These are phyloP conservation scores for Tylopilus rubrobrunneus DNA, from an alignment of 768 basidiomycete genomes.

Conservation along the genomic window DNA sequence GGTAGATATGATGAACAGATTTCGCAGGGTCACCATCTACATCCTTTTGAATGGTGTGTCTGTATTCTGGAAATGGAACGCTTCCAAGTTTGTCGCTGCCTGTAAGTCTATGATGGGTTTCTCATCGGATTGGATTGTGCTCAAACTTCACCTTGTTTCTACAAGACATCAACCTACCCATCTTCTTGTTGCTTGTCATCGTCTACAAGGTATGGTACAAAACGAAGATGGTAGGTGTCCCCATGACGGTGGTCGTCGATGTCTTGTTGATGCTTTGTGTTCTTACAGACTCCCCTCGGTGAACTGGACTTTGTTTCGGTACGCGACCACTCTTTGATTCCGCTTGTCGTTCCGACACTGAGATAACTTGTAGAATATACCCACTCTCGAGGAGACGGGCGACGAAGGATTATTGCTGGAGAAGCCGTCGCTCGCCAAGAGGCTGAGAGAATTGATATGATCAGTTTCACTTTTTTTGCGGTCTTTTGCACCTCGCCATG, in stretches of 20 bases:
- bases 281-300: slow-evolving; percentile 12
- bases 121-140: background rate
- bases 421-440: slow-evolving; percentile 4
- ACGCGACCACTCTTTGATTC: slow-evolving; percentile 14
- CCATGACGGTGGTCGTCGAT: background rate
- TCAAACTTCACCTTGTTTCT: background rate
- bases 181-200: slow-evolving; percentile 44
- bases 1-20: background rate
- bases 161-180: slow-evolving; percentile 36
- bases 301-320: slow-evolving; percentile 75
- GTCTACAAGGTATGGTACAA: slow-evolving; percentile 38
- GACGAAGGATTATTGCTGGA: slow-evolving; percentile 15
- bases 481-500: background rate
- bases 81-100: slow-evolving; percentile 44
- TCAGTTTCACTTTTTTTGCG: background rate
- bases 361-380: slow-evolving; percentile 48
- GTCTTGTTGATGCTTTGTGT: background rate
- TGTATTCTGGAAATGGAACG: slow-evolving; percentile 63
- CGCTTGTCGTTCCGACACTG: background rate
- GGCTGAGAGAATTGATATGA: slow-evolving; percentile 9
- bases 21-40: slow-evolving; percentile 39
- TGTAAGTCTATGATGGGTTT: slow-evolving; percentile 26
- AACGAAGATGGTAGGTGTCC: slow-evolving; percentile 18
- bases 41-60: slow-evolving; percentile 52
- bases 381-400: slow-evolving; percentile 67